Percentiles rank a stretch among this genome's conserved stretches.
These are phyloP conservation scores for Megacollybia marginata DNA, from an alignment of 768 basidiomycete species.

Conservation along the genomic window DNA sequence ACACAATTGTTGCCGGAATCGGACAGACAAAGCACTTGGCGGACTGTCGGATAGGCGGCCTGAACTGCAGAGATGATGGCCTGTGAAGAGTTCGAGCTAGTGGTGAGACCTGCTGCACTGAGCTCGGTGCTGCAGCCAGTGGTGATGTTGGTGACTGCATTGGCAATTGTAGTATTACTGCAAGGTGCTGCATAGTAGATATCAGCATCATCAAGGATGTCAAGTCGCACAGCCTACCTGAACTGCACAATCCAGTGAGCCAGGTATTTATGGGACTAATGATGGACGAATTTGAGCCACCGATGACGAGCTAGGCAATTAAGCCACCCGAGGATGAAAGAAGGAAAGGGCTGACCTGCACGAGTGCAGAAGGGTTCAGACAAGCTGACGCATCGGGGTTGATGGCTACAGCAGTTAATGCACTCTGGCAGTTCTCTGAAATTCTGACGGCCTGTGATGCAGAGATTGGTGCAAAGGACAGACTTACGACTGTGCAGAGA, in stretches of 20 bases:
- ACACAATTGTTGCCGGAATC: slow-evolving; percentile 50
- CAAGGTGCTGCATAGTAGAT: slow-evolving; percentile 26
- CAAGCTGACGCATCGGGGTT: slow-evolving; percentile 40
- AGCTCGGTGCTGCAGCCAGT: slow-evolving; percentile 37
- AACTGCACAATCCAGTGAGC: slow-evolving; percentile 47
- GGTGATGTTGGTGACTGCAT: slow-evolving; percentile 47
- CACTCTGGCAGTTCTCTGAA: slow-evolving; percentile 39
- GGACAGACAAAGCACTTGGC: slow-evolving; percentile 53
- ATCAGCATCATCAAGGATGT: neutral
- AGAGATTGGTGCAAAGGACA: neutral
- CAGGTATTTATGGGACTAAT: slow-evolving; percentile 49
- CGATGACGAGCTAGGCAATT: slow-evolving; percentile 21
- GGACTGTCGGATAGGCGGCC: slow-evolving; percentile 45
- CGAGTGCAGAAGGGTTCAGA: slow-evolving; percentile 38
- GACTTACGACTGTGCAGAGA: slow-evolving; percentile 38
- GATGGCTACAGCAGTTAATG: slow-evolving; percentile 37
- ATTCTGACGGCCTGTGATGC: slow-evolving; percentile 21
- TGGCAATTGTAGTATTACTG: slow-evolving; percentile 50
- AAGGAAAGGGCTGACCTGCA: slow-evolving; percentile 5
- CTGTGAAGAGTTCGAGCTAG: slow-evolving; percentile 8
- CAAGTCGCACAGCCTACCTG: slow-evolving; percentile 17
- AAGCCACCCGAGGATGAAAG: no score
- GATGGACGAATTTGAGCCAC: slow-evolving; percentile 28
- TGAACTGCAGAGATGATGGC: slow-evolving; percentile 35
- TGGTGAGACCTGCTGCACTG: slow-evolving; percentile 18